phyloP scores from a whole-genome alignment of 176 grass and related monocot genomes.

The Rhipidocladum racemiflorum region DNA sequence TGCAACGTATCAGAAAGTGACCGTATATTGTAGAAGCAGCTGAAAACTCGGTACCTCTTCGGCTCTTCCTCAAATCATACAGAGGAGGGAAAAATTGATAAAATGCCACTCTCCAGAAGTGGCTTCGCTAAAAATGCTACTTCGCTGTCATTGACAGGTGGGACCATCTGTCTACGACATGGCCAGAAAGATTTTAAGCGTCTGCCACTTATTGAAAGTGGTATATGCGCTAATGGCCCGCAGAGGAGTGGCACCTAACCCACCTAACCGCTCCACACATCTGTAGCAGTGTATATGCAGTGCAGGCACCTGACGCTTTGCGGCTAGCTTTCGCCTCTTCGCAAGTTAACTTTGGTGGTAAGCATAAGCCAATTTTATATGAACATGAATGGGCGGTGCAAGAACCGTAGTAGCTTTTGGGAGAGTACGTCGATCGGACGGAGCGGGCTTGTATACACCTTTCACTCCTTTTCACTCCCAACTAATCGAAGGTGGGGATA shows the following conservation, averaged over 20 bases:
- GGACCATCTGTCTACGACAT: no score
- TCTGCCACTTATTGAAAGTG: no score
- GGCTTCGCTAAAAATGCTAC: no score
- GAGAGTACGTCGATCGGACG: background rate
- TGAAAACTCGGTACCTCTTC: background rate
- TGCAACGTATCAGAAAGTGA: slow-evolving; percentile 28
- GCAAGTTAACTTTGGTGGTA: slow-evolving; percentile 38
- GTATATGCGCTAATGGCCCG: no score
- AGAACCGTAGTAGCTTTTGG: slow-evolving; percentile 28
- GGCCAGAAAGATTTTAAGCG: no score
- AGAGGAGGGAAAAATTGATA: no score
- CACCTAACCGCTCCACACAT: slow-evolving; percentile 38
- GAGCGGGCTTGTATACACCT: background rate
- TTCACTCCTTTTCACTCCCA: slow-evolving; percentile 23
- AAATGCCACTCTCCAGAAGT: no score
- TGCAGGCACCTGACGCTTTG: slow-evolving; percentile 33
- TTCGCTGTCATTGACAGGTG: no score
- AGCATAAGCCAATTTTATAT: background rate
- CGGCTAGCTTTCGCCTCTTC: slow-evolving; percentile 24
- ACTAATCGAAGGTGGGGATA: background rate
- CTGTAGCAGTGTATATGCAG: background rate
- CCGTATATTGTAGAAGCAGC: background rate
- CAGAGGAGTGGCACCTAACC: slow-evolving; percentile 30
- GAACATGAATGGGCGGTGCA: background rate
- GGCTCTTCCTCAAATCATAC: slow-evolving; percentile 12